Evolutionary conservation across 306 rosid species (phyloP), one percentile per base, ranked within the genome.

Genomic region (Cyclanthera cordifolia): DNA sequence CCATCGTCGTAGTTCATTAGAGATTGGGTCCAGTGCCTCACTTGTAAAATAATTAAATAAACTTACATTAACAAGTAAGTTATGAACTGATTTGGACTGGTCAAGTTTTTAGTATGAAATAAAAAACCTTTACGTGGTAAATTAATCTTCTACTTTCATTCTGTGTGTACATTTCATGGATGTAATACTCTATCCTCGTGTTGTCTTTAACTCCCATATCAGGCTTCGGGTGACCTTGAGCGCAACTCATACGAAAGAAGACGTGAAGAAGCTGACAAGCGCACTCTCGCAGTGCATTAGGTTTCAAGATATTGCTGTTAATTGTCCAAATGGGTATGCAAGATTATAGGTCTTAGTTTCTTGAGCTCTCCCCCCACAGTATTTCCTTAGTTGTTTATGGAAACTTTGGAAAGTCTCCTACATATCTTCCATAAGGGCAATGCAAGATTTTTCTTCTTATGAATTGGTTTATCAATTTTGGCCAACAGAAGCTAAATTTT

Each of bases 211-310:
- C 53, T 17, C 55, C 17, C 17, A 52, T 51, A 16, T 9, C 59
- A 92, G 98, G 87, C 82, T 92, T 9, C 83, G 96, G 48, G 93
- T 92, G 66, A 86, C 98, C 17, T 75, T 92, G 67, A 70, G 86
- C 5, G 88, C 98, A 32, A 84, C 85, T 7, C 98, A 92, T 78
- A 89, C 96, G 2, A 80, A 79, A 75, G 79, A 82, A 51, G 96
- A 92, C 73, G 25, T 92, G 82, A 85, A 80, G 86, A 88, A 78
- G 66, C 83, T 91, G 21, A 72, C 86, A 3, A 74, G 79, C 17
- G 96, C 90, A 5, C 91, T 91, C 65, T 85, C 91, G 15, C 58
- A 37, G 24, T 88, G 95, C 82, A 77, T 91, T 67, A 71, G 79
- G 77, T 82, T 90, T 69, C 80, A 76, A 74, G 97, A 90, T 43